Base-by-base conservation (phyloP, 495 filamentous ascomycete genomes). In the Amphirosellinia nigrospora region DNA sequence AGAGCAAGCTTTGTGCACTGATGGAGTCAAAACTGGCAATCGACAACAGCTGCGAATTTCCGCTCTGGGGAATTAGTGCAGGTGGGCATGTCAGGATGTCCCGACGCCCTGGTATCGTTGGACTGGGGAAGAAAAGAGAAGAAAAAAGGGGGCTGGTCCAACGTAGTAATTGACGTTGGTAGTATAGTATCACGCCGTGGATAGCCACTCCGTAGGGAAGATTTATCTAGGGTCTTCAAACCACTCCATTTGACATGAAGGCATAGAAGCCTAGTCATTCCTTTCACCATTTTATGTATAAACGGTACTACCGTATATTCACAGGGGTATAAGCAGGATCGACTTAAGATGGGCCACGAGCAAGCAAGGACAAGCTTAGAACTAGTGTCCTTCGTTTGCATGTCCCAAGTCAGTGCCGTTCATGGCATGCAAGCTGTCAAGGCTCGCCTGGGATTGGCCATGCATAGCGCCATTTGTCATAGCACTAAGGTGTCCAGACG, bases 381-480 rank as follows among this genome's bases (percentile, higher is more conserved):
- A 26, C 64, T 71, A 73, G 28, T 70, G 66, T 3, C 64, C 60
- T 32, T 72, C 56, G 8, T 45, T 62, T 62, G 19, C 60, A 45
- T 68, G 62, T 15, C 23, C 36, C 30, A 36, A 39, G 21, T 34
- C 39, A 26, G 72, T 45, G 50, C 76, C 74, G 45, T 76, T 76
- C 19, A 59, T 68, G 52, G 28, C 4, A n/a, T 56, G 45, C 16
- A 38, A 58, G n/a, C 19, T 19, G 34, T 64, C 36, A 6, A 61
- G 19, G 43, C 41, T 68, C 58, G 46, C n/a, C 56, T 56, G 59
- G 11, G 53, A 15, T 28, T 38, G 66, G 23, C 15, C 62, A 15
- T 71, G 63, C 30, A 60, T 48, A 15, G 30, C 26, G 16, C 69
- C 76, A 38, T 73, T 78, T 3, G 39, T 1, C 23, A 72, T 43